Conservation (phyloP, 257 asterid genomes). For the Solanum peruvianum region DNA sequence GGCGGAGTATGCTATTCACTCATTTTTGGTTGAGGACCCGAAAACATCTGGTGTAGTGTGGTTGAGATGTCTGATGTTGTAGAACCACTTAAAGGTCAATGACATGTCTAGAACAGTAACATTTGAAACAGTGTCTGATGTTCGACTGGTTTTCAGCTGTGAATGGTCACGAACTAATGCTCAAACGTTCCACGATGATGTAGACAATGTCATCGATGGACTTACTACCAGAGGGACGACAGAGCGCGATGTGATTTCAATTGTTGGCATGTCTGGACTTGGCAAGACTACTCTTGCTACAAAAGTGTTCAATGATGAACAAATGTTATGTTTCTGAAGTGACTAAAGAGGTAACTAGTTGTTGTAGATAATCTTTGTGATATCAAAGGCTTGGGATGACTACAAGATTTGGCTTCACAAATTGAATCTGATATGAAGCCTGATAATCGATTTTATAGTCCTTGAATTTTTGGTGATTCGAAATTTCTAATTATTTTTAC, state of each 20-base stretch:
- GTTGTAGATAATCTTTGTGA: background rate
- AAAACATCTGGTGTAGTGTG: background rate
- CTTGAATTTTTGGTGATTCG: no score
- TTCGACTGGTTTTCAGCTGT: background rate
- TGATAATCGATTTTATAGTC: background rate
- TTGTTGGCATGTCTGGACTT: constrained; percentile 8
- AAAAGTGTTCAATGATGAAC: background rate
- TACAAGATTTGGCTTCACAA: background rate
- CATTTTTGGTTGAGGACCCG: background rate
- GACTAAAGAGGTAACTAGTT: background rate
- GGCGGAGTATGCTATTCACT: background rate
- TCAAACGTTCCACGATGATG: background rate
- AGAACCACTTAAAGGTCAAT: background rate
- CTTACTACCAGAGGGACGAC: background rate
- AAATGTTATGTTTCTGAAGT: background rate
- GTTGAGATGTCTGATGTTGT: background rate
- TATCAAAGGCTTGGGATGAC: background rate
- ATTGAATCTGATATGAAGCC: background rate
- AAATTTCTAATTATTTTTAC: no score
- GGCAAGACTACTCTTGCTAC: constrained; percentile 10
- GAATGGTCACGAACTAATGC: background rate
- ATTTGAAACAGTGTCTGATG: background rate
- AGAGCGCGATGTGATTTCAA: background rate
- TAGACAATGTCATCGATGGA: background rate
- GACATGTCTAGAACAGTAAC: background rate